These are phyloP conservation scores for Cryptococcus neoformans DNA, from an alignment of 1,284 basidiomycete species.

Conservation along the genomic window DNA sequence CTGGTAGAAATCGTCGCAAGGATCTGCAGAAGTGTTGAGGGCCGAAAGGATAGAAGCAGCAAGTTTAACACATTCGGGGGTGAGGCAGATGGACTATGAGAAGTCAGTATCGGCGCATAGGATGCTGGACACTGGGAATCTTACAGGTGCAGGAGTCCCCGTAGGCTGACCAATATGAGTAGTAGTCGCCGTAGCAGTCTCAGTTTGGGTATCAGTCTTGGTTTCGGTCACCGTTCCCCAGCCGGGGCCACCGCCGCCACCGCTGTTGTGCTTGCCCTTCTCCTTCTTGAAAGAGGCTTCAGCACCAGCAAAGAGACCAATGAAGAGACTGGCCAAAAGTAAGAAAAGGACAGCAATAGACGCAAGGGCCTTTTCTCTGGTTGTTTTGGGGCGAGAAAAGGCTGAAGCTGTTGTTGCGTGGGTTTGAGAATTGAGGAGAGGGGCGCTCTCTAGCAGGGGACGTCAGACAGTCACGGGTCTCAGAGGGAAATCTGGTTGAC, in stretches of 20 bases:
- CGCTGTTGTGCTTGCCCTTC: conserved; percentile 34
- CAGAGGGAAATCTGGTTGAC: conserved; percentile 3
- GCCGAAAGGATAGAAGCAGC: conserved; percentile 77
- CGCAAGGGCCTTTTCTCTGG: conserved; percentile 79
- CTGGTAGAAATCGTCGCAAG: conserved; percentile 93
- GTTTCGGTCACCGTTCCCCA: conserved; percentile 20
- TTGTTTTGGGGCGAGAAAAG: conserved; percentile 63
- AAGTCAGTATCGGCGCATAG: too few species aligned
- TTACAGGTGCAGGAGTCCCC: conserved; percentile 31
- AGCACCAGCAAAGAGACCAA: conserved; percentile 86
- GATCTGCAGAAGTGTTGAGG: conserved; percentile 78
- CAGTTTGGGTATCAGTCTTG: conserved; percentile 48
- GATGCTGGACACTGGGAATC: background rate
- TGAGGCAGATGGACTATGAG: too few species aligned
- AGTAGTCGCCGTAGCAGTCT: conserved; percentile 26
- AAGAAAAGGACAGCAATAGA: conserved; percentile 71
- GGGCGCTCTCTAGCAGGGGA: conserved; percentile 44
- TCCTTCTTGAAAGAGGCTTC: conserved; percentile 66
- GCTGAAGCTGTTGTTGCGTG: conserved; percentile 15
- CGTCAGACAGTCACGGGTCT: too few species aligned
- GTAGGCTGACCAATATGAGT: conserved; percentile 42
- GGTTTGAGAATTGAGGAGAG: conserved; percentile 27
- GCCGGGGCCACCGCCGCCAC: conserved; percentile 14
- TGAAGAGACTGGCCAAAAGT: conserved; percentile 77
- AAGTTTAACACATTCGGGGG: conserved; percentile 72